Evolutionary conservation across 768 basidiomycete genomes (phyloP), one percentile per base, ranked within the genome.

Genomic region (Boletus sensibilis): DNA sequence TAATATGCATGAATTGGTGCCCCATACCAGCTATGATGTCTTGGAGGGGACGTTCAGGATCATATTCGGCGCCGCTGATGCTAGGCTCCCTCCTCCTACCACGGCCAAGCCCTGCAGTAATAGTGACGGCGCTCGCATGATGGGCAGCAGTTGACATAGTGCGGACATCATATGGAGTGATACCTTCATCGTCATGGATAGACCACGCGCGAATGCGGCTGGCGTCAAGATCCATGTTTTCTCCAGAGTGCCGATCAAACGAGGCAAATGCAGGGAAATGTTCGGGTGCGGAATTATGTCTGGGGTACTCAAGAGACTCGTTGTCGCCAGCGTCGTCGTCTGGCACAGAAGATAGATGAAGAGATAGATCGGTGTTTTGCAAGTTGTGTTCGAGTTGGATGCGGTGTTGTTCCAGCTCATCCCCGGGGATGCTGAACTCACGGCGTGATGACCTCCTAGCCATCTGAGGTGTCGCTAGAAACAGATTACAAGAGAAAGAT

Each of bases 41-140:
- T 57, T 87, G 80, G 33, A 93, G 69, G 1, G 89, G 88, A 21
- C 92, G 78, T 34, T 94, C 91, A 4, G 92, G 91, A 68, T 94
- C 92, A 59, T 90, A 94, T 66, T 94, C 92, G 40, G 87, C 87
- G 38, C 86, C 89, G 68, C 86, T 89, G 50, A 88, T 66, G 62
- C 84, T 79, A 18, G 75, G 68, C 62, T 89, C 86, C 55, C 85
- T 75, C 45, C 79, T 75, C 20, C 69, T 71, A 41, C 59, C 57
- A 3, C 84, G 77, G 2, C 77, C 78, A 11, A 96, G 79, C 1
- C 94, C 94, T 4, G 92, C 91, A 50, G 82, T 89, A 18, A 97
- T 79, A 0, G 94, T 96, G 50, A 96, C 76, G 3, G 84, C 92
- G 60, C 88, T 92, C 25, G 92, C 93, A 72, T 97, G 94, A 71